phyloP scores from a whole-genome alignment of 768 basidiomycete genomes.

The Tephrocybe sp. region DNA sequence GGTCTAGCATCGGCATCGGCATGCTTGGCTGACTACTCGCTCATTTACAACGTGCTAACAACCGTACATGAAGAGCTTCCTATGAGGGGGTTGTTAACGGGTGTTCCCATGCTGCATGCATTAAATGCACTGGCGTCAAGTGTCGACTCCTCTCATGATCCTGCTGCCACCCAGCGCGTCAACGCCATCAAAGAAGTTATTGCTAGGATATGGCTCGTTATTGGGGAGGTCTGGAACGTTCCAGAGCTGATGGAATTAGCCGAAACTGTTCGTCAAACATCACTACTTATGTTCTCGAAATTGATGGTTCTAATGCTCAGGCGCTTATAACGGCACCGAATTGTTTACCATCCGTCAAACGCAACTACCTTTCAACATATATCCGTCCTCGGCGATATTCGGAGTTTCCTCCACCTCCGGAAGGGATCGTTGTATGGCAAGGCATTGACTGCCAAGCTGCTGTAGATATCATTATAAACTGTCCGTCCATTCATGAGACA shows the following conservation, averaged over 20 bases:
- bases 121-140: slow-evolving; percentile 57
- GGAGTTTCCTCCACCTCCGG: slow-evolving; percentile 35
- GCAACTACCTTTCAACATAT: slow-evolving; percentile 38
- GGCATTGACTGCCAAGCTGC: slow-evolving; percentile 55
- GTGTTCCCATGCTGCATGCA: slow-evolving; percentile 85
- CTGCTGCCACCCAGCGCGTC: slow-evolving; percentile 41
- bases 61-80: slow-evolving; percentile 75
- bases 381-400: slow-evolving; percentile 44
- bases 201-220: slow-evolving; percentile 60
- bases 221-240: slow-evolving; percentile 74
- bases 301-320: slow-evolving; percentile 31
- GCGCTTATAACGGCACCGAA: slow-evolving; percentile 40
- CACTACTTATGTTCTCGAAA: slow-evolving; percentile 6
- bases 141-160: slow-evolving; percentile 38
- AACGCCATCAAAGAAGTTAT: slow-evolving; percentile 63
- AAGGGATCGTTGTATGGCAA: slow-evolving; percentile 29
- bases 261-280: slow-evolving; percentile 46
- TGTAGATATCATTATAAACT: slow-evolving; percentile 54
- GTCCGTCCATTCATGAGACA: slow-evolving; percentile 55
- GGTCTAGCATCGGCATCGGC: slow-evolving; percentile 50
- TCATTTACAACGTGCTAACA: slow-evolving; percentile 65
- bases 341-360: slow-evolving; percentile 34
- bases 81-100: slow-evolving; percentile 68
- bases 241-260: slow-evolving; percentile 51
- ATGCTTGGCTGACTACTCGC: slow-evolving; percentile 71